Evolutionary conservation across 768 basidiomycete genomes (phyloP).

Genomic region (Leccinum ochraceum): DNA sequence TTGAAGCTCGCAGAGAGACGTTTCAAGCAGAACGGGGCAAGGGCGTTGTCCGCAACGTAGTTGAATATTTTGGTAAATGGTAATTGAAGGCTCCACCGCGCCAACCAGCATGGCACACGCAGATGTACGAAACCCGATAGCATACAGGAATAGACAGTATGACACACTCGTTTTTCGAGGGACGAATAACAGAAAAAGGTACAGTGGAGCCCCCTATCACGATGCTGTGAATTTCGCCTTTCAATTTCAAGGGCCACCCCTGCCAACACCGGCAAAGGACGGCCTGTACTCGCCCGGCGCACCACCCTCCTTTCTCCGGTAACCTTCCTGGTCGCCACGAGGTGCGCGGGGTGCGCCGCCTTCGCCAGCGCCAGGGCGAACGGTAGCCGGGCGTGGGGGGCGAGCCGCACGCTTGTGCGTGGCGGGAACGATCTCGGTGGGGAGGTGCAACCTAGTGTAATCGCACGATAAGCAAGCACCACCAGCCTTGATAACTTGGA

Average conservation of each 20-base stretch:
- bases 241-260: slow-evolving; percentile 74
- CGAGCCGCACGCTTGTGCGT: slow-evolving; percentile 98
- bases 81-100: background rate
- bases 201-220: background rate
- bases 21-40: background rate
- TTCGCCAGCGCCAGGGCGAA: slow-evolving; percentile 67
- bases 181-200: background rate
- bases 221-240: background rate
- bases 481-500: background rate
- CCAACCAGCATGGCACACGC: background rate
- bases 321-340: slow-evolving; percentile 87
- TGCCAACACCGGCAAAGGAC: slow-evolving; percentile 84
- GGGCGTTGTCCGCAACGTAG: background rate
- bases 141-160: slow-evolving; percentile 22
- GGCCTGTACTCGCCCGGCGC: slow-evolving; percentile 90
- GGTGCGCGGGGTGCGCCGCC: slow-evolving; percentile 87
- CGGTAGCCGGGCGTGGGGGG: slow-evolving; percentile 76
- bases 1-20: background rate
- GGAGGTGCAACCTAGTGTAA: slow-evolving; percentile 80
- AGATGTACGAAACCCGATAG: slow-evolving; percentile 7
- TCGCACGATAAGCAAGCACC: background rate
- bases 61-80: too few species aligned
- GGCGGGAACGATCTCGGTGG: slow-evolving; percentile 91
- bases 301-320: slow-evolving; percentile 84
- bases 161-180: slow-evolving; percentile 22